A percentile compares a stretch with the other conserved stretches of the same genome.
Conservation (phyloP, 2,329 filamentous ascomycete genomes). For the Didymella pinodella region DNA sequence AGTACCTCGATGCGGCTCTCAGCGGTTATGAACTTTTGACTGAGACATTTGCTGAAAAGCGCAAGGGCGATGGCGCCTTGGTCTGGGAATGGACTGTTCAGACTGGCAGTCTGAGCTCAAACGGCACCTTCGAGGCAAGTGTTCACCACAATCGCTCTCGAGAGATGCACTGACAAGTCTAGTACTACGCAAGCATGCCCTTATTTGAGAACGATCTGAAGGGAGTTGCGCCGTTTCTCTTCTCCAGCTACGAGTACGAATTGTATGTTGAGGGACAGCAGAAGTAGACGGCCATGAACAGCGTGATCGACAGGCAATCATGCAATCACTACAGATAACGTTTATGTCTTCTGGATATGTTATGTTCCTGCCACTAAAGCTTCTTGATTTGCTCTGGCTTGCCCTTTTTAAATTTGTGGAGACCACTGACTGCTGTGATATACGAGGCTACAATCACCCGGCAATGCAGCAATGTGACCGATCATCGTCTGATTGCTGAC, state of each 20-base stretch:
- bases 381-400: background rate
- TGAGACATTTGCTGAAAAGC: constrained; percentile 19
- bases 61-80: constrained; percentile 18
- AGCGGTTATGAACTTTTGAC: constrained; percentile 23
- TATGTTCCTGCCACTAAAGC: background rate
- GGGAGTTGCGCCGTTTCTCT: constrained; percentile 31
- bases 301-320: background rate
- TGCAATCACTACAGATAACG: background rate
- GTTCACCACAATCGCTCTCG: background rate
- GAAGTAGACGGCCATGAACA: background rate
- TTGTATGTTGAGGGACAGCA: constrained; percentile 20
- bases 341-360: background rate
- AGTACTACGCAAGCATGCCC: constrained; percentile 34
- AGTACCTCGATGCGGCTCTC: constrained; percentile 20
- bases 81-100: constrained; percentile 23
- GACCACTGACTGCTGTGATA: background rate
- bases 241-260: constrained; percentile 33
- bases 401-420: background rate
- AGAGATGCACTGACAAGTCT: background rate
- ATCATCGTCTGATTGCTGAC: background rate
- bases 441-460: background rate
- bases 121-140: constrained; percentile 24
- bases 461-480: background rate
- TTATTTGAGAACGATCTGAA: constrained; percentile 33
- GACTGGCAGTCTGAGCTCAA: constrained; percentile 25